Evolutionary conservation across 2,329 filamentous ascomycete genomes (phyloP).

Genomic region (Beauveria sp.): DNA sequence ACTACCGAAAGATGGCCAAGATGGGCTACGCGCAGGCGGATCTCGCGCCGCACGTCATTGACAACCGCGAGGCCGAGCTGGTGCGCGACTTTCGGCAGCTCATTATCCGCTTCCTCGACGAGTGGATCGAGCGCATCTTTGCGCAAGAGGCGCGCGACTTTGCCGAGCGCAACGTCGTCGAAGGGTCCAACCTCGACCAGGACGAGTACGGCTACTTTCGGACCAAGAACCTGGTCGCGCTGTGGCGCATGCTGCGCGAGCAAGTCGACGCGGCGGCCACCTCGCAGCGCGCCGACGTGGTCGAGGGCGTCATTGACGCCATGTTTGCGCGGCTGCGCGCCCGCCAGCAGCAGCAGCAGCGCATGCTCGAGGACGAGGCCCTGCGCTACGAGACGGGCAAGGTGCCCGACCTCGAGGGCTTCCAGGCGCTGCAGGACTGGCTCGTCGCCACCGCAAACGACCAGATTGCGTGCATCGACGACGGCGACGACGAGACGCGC

Average conservation of each 20-base stretch:
- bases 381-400: slow-evolving; percentile 57
- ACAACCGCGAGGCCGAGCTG: slow-evolving; percentile 81
- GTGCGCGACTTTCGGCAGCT: slow-evolving; percentile 90
- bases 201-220: slow-evolving; percentile 88
- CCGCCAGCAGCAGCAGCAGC: slow-evolving; percentile 80
- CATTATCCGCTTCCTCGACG: slow-evolving; percentile 90
- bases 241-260: slow-evolving; percentile 96
- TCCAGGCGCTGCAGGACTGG: slow-evolving; percentile 87
- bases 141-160: slow-evolving; percentile 76
- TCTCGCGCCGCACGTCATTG: slow-evolving; percentile 79
- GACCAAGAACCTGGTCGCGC: slow-evolving; percentile 82
- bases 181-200: slow-evolving; percentile 68
- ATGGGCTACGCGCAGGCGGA: slow-evolving; percentile 71
- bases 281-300: slow-evolving; percentile 80
- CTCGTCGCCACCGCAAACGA: slow-evolving; percentile 95
- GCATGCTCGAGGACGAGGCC: slow-evolving; percentile 80
- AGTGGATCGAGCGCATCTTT: slow-evolving; percentile 96
- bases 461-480: slow-evolving; percentile 96
- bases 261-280: slow-evolving; percentile 80
- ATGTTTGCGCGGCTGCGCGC: slow-evolving; percentile 84
- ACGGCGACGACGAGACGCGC: slow-evolving; percentile 68
- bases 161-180: slow-evolving; percentile 56
- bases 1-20: slow-evolving; percentile 92
- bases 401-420: slow-evolving; percentile 51
- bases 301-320: slow-evolving; percentile 90